Percentiles rank a stretch among this genome's conserved stretches.
phyloP scores from a whole-genome alignment of 2,329 filamentous ascomycete species.

The Lecanoromycetidae sp. region DNA sequence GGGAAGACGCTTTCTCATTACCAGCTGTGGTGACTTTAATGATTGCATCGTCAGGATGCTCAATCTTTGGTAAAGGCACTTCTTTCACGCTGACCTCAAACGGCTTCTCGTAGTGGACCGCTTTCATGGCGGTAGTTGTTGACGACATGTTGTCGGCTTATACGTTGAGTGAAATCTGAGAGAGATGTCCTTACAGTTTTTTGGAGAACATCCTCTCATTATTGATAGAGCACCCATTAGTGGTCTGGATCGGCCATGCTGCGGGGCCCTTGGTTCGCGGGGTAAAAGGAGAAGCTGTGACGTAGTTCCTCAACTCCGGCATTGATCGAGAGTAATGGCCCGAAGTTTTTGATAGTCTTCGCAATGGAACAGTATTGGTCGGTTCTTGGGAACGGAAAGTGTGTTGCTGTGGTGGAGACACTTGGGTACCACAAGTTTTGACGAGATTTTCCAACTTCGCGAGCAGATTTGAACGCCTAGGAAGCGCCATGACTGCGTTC shows the following conservation, averaged over 20 bases:
- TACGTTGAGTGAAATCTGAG: neutral
- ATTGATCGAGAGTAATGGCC: neutral
- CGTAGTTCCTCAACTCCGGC: conserved; percentile 6
- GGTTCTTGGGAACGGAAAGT: neutral
- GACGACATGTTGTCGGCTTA: conserved; percentile 11
- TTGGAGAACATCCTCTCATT: neutral
- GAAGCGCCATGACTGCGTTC: neutral
- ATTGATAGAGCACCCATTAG: neutral
- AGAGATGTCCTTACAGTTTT: neutral
- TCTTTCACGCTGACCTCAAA: conserved; percentile 53
- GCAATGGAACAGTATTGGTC: neutral
- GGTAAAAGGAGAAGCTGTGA: conserved; percentile 3
- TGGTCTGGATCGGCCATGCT: neutral
- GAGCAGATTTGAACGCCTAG: neutral
- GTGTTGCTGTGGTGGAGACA: neutral
- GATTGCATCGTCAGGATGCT: conserved; percentile 53
- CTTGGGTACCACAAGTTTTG: too few relatives aligned
- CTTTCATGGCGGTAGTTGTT: conserved; percentile 41
- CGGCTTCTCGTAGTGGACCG: conserved; percentile 50
- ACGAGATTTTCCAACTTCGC: neutral
- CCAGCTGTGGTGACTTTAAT: conserved; percentile 53
- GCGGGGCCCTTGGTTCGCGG: conserved; percentile 1
- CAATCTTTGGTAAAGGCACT: conserved; percentile 44
- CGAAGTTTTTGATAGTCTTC: neutral
- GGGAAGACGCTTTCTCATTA: conserved; percentile 15